A percentile compares a stretch with the other conserved stretches of the same genome.
Evolutionary conservation across 108 stramenopile species (phyloP).

Genomic region (Epithemia pelagica): DNA sequence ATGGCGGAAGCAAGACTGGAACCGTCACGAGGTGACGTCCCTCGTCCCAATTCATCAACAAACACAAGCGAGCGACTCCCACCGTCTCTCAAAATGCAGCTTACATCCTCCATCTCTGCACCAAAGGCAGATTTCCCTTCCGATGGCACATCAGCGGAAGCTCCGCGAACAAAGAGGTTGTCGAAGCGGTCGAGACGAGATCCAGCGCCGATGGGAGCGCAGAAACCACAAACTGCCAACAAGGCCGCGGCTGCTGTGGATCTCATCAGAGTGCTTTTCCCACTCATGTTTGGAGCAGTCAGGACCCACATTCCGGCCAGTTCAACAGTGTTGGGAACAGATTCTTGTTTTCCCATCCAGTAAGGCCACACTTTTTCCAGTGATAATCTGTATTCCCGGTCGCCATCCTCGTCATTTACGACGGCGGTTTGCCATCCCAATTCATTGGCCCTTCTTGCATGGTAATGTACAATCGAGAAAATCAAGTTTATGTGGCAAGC

Average conservation of each 20-base stretch:
- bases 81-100: constrained; percentile 78
- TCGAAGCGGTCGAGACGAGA: constrained; percentile 75
- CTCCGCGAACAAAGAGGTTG: constrained; percentile 83
- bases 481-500: constrained; percentile 74
- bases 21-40: constrained; percentile 88
- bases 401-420: constrained; percentile 28
- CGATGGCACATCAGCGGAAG: constrained; percentile 85
- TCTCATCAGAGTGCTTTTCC: constrained; percentile 93
- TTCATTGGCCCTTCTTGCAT: constrained; percentile 58
- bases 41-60: constrained; percentile 94
- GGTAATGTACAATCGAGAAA: constrained; percentile 63
- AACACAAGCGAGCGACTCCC: constrained; percentile 75
- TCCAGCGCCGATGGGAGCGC: constrained; percentile 57
- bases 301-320: constrained; percentile 73
- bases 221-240: constrained; percentile 73
- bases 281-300: constrained; percentile 97
- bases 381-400: not conserved
- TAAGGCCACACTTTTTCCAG: constrained; percentile 75
- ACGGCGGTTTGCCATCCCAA: constrained; percentile 59
- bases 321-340: constrained; percentile 68
- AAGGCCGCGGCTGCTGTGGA: constrained; percentile 84
- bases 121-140: constrained; percentile 92
- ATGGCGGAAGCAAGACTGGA: constrained; percentile 81
- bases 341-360: constrained; percentile 69
- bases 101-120: constrained; percentile 93